phyloP scores from a whole-genome alignment of 2,329 filamentous ascomycete species.

The Colletotrichum camelliae region DNA sequence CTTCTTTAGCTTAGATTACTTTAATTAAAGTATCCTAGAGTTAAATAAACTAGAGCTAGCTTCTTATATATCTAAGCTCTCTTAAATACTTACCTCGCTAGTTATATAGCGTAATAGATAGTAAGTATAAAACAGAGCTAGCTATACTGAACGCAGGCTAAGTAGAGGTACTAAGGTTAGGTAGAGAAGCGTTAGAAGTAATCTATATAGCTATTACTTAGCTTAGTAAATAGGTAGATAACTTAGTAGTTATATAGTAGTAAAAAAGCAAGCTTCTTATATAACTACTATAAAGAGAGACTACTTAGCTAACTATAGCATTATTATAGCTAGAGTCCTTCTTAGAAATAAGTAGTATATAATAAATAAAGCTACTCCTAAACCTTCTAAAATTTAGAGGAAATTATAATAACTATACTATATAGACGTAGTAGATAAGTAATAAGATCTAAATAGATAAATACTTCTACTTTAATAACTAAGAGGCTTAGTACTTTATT shows the following conservation, averaged over 20 bases:
- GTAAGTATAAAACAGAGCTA: not conserved
- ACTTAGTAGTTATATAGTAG: not conserved
- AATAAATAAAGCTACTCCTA: rapidly evolving
- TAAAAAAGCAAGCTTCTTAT: not conserved
- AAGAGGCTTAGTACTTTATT: not conserved
- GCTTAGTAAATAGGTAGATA: not conserved
- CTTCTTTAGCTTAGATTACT: too few species aligned
- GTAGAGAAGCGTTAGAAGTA: not conserved
- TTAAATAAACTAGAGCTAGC: too few species aligned
- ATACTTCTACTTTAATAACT: not conserved
- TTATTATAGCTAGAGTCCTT: not conserved
- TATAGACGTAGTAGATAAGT: not conserved
- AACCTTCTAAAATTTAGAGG: not conserved
- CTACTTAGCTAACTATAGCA: not conserved
- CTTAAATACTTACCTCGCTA: not conserved
- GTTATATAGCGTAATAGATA: not conserved
- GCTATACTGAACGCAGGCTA: not conserved
- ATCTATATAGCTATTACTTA: not conserved
- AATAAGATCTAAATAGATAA: not conserved
- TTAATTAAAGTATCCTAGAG: too few species aligned
- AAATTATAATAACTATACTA: not conserved
- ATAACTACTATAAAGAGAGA: not conserved
- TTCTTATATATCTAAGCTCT: too few species aligned
- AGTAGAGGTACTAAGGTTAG: not conserved
- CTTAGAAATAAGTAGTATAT: not conserved